These are phyloP conservation scores for Trametes gibbosa DNA, from an alignment of 768 basidiomycete species.

Conservation along the genomic window DNA sequence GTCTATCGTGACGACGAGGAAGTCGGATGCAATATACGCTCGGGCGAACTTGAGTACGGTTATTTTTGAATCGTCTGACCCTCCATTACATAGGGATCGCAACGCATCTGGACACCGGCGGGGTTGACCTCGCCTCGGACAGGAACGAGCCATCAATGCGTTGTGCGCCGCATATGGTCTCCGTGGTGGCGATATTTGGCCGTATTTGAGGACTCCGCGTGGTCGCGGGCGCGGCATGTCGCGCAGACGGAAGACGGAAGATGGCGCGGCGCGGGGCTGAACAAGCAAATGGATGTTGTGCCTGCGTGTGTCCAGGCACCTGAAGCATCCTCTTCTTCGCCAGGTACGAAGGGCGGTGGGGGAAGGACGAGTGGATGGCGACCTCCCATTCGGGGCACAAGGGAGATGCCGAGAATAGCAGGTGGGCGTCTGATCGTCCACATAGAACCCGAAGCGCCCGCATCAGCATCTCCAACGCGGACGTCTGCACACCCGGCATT, in stretches of 20 bases:
- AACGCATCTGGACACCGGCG: background rate
- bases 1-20: background rate
- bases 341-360: slow-evolving; percentile 6
- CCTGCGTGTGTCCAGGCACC: slow-evolving; percentile 9
- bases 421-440: slow-evolving; percentile 13
- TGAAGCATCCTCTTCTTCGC: background rate
- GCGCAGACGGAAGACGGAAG: background rate
- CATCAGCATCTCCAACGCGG: slow-evolving; percentile 1
- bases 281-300: background rate
- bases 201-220: background rate
- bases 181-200: slow-evolving; percentile 1
- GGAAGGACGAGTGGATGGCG: background rate
- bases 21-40: background rate
- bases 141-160: background rate
- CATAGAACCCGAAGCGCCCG: slow-evolving; percentile 11
- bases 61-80: no score
- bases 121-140: no score
- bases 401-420: slow-evolving; percentile 18
- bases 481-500: slow-evolving; percentile 4
- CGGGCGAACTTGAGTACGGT: no score
- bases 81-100: no score
- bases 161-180: slow-evolving; percentile 1
- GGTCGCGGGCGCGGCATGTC: background rate
- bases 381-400: slow-evolving; percentile 26
- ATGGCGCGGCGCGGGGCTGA: background rate